Conservation (phyloP, 1,284 basidiomycete species). For the Violaceomyces palustris region DNA sequence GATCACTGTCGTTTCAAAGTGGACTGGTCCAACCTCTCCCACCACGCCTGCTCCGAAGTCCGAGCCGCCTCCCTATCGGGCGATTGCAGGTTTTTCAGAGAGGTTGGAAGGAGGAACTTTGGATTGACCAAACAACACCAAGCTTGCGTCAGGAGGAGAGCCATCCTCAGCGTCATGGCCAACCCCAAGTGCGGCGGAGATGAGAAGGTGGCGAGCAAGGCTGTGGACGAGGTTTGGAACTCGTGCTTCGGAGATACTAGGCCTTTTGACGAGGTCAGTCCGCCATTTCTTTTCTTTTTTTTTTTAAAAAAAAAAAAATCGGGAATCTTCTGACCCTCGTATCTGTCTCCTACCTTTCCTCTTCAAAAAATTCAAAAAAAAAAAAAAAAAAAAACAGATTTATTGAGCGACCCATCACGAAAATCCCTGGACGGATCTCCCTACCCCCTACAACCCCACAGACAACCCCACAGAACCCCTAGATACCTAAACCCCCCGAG, state of each 20-base stretch:
- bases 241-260: conserved; percentile 91
- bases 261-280: conserved; percentile 85
- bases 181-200: conserved; percentile 74
- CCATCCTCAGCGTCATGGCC: conserved; percentile 71
- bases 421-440: no score
- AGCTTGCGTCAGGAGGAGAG: conserved; percentile 81
- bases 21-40: conserved; percentile 80
- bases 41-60: conserved; percentile 95
- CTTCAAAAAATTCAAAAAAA: no score
- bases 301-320: no score
- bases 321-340: no score
- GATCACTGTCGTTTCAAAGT: conserved; percentile 92
- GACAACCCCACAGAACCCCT: no score
- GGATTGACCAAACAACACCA: conserved; percentile 81
- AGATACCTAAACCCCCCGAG: no score
- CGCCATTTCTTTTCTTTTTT: neutral
- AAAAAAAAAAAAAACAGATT: conserved; percentile 30
- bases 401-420: conserved; percentile 18
- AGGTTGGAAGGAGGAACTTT: conserved; percentile 68
- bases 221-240: conserved; percentile 93
- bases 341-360: neutral
- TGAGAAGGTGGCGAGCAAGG: conserved; percentile 70
- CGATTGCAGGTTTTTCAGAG: conserved; percentile 78
- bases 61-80: conserved; percentile 88
- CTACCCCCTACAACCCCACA: no score